A percentile compares a stretch with the other conserved stretches of the same genome.
These are phyloP conservation scores for Bryopsis sp. DNA, from an alignment of 139 green algal species.

Conservation along the genomic window DNA sequence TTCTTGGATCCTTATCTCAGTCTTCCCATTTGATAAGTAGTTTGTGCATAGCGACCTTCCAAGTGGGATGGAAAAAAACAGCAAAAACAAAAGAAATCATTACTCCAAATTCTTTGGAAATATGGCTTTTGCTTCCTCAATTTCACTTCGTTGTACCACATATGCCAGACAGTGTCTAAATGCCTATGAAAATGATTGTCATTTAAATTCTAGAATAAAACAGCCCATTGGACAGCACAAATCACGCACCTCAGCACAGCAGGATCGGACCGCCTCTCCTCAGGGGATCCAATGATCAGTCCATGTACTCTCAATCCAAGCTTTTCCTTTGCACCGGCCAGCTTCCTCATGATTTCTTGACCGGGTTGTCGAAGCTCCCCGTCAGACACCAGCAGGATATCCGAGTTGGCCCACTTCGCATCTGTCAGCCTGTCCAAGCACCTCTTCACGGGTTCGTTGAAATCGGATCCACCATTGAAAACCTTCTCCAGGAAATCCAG, in stretches of 20 bases:
- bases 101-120: too few species aligned
- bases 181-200: background rate
- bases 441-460: conserved; percentile 70
- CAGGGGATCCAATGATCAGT: conserved; percentile 64
- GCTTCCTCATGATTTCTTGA: conserved; percentile 73
- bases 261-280: conserved; percentile 70
- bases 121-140: too few species aligned
- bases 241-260: conserved; percentile 51
- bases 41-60: conserved; percentile 57
- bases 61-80: too few species aligned
- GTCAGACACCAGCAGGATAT: conserved; percentile 78
- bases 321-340: conserved; percentile 61
- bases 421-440: conserved; percentile 66
- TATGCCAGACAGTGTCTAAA: too few species aligned
- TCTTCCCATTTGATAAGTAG: conserved; percentile 62
- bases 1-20: conserved; percentile 26
- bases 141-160: too few species aligned
- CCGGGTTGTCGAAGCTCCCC: conserved; percentile 76
- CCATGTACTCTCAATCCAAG: conserved; percentile 71
- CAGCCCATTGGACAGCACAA: background rate
- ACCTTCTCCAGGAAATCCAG: conserved; percentile 75
- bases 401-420: conserved; percentile 73
- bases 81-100: too few species aligned
- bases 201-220: background rate
- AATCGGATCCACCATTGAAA: conserved; percentile 81